These are phyloP conservation scores for Middelhovenomyces tepae DNA, from an alignment of 805 yeast genomes.

Conservation along the genomic window DNA sequence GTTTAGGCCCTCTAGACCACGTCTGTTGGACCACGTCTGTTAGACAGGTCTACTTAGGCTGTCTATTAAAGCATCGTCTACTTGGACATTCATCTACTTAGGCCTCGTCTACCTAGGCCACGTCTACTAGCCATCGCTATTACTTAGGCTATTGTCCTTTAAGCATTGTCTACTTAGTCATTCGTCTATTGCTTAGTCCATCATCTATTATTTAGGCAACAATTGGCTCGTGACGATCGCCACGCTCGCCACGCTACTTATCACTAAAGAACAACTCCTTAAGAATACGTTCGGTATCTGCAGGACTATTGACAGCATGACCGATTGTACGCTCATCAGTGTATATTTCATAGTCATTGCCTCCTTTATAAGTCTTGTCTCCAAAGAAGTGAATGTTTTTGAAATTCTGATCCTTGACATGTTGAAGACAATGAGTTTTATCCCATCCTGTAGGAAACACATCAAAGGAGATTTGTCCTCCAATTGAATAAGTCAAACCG, in stretches of 20 bases:
- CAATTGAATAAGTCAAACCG: slow-evolving; percentile 91
- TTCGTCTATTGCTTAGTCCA: too few relatives aligned
- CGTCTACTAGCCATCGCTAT: too few relatives aligned
- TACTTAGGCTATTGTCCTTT: too few relatives aligned
- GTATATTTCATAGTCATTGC: slow-evolving; percentile 97
- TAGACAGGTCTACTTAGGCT: too few relatives aligned
- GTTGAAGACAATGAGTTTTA: slow-evolving; percentile 95
- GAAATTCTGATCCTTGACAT: slow-evolving; percentile 79
- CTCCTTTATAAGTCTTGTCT: slow-evolving; percentile 93
- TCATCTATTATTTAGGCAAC: too few relatives aligned
- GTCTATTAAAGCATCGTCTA: background rate
- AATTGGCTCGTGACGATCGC: too few relatives aligned
- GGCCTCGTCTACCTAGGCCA: slow-evolving; percentile 1
- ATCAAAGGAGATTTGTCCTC: slow-evolving; percentile 98
- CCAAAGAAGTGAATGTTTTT: slow-evolving; percentile 93
- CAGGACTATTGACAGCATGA: slow-evolving; percentile 85
- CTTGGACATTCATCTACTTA: slow-evolving; percentile 4
- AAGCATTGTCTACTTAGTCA: too few relatives aligned
- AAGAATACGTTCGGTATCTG: slow-evolving; percentile 77
- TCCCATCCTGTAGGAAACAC: slow-evolving; percentile 99
- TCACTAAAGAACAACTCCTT: slow-evolving; percentile 63
- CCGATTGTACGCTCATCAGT: slow-evolving; percentile 89
- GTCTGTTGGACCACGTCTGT: background rate
- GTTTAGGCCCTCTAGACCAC: too few relatives aligned
- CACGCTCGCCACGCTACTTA: too few relatives aligned